phyloP scores from a whole-genome alignment of 371 early-diverging fungal genomes.

The Mucor piriformis region DNA sequence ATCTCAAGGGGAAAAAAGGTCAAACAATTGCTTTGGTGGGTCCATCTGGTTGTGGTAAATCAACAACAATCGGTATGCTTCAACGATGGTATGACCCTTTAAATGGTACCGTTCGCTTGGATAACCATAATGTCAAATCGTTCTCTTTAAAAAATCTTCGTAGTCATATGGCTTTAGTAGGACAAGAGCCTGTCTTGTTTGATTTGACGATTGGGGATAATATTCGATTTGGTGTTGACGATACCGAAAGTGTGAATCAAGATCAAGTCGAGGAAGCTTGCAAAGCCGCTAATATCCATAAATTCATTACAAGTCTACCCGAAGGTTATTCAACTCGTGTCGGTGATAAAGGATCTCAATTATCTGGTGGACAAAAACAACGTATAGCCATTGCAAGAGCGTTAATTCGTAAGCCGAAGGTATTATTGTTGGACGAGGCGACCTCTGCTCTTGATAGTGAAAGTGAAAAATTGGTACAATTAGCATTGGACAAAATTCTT shows the following conservation, averaged over 20 bases:
- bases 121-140: constrained; percentile 66
- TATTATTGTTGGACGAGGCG: constrained; percentile 95
- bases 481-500: constrained; percentile 77
- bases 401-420: constrained; percentile 79
- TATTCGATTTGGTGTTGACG: constrained; percentile 67
- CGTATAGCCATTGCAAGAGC: constrained; percentile 75
- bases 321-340: constrained; percentile 80
- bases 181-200: constrained; percentile 89
- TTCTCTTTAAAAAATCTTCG: constrained; percentile 68
- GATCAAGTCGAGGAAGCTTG: constrained; percentile 68
- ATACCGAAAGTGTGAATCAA: constrained; percentile 39
- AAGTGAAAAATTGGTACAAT: constrained; percentile 87
- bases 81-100: constrained; percentile 86
- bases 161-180: constrained; percentile 78
- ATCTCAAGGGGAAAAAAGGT: constrained; percentile 70
- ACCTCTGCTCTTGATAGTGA: constrained; percentile 88
- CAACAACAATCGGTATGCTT: constrained; percentile 80
- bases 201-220: constrained; percentile 82
- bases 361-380: constrained; percentile 78
- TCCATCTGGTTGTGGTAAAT: constrained; percentile 87
- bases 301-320: constrained; percentile 71
- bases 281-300: constrained; percentile 76
- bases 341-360: constrained; percentile 75
- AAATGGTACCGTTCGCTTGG: constrained; percentile 65
- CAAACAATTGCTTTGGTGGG: constrained; percentile 88